These are phyloP conservation scores for Cryphonectria naterciae DNA, from an alignment of 2,329 filamentous ascomycete genomes.

Conservation along the genomic window DNA sequence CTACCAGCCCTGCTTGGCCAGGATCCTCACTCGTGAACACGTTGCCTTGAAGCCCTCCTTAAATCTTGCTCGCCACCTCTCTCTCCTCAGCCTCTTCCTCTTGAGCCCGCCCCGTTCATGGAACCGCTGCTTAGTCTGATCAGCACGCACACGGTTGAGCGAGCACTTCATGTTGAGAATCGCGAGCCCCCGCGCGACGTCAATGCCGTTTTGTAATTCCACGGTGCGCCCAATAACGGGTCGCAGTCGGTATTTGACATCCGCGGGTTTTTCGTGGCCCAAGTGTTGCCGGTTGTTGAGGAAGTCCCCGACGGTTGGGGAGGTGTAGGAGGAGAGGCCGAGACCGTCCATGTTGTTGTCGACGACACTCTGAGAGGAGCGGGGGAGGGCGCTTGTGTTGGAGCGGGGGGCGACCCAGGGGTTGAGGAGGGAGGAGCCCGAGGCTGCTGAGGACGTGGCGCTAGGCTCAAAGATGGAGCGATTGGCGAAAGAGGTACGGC, in stretches of 20 bases:
- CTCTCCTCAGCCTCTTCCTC: conserved; percentile 72
- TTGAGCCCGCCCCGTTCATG: conserved; percentile 78
- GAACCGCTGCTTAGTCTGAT: conserved; percentile 64
- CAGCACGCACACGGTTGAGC: conserved; percentile 61
- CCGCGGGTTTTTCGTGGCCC: conserved; percentile 28
- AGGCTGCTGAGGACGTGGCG: background rate
- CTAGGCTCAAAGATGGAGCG: background rate
- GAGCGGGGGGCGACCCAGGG: background rate
- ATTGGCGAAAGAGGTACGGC: background rate
- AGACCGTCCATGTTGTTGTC: conserved; percentile 34
- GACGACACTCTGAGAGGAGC: conserved; percentile 31
- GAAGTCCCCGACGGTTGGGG: conserved; percentile 34
- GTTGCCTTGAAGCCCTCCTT: conserved; percentile 69
- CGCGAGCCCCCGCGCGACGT: conserved; percentile 50
- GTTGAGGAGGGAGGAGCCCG: background rate
- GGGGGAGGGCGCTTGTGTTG: background rate
- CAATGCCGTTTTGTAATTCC: conserved; percentile 44
- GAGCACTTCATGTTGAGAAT: conserved; percentile 45
- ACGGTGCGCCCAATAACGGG: conserved; percentile 51
- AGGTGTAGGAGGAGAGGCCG: conserved; percentile 22
- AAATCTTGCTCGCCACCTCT: conserved; percentile 73
- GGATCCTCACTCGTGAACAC: conserved; percentile 66
- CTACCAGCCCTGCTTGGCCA: conserved; percentile 81
- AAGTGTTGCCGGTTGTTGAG: conserved; percentile 32
- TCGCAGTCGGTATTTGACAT: conserved; percentile 42